Conservation (phyloP, 169 alveolate genomes). For the Prorocentrum cordatum region DNA sequence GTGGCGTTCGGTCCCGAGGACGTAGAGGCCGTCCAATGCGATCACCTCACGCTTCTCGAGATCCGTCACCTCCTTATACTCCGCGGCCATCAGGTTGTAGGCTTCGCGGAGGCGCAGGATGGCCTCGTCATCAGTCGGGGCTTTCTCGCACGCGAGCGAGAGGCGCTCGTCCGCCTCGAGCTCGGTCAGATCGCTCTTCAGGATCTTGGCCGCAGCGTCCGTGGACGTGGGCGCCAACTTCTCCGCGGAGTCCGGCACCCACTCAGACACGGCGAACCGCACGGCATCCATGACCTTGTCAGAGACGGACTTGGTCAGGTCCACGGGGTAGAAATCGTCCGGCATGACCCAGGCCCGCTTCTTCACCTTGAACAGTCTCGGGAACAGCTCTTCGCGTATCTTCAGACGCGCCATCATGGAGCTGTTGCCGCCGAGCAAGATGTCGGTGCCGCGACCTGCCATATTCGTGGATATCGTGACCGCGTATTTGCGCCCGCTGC, state of each 20-base stretch:
- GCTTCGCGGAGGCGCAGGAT: conserved; percentile 43
- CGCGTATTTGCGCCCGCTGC: conserved; percentile 51
- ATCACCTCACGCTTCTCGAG: conserved; percentile 61
- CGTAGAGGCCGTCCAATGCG: conserved; percentile 29
- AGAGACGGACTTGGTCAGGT: too few relatives aligned
- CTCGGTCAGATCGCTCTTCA: conserved; percentile 22
- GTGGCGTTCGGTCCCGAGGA: conserved; percentile 58
- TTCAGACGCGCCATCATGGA: conserved; percentile 58
- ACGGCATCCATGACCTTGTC: too few relatives aligned
- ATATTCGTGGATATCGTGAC: conserved; percentile 60
- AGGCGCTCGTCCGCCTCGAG: conserved; percentile 59
- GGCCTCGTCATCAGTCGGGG: conserved; percentile 46
- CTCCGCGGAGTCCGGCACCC: too few relatives aligned
- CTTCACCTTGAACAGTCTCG: too few relatives aligned
- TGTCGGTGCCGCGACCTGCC: conserved; percentile 69
- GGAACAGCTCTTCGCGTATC: conserved; percentile 6
- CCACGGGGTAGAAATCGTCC: conserved; percentile 52
- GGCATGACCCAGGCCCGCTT: conserved; percentile 69
- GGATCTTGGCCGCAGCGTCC: too few relatives aligned
- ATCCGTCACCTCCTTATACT: conserved; percentile 44
- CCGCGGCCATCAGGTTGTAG: conserved; percentile 26
- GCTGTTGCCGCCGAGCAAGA: conserved; percentile 50
- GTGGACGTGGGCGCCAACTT: too few relatives aligned
- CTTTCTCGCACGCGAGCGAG: conserved; percentile 47
- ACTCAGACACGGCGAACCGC: too few relatives aligned